Conservation (phyloP, 31 red algal species). For the Asparagopsis taxiformis region DNA sequence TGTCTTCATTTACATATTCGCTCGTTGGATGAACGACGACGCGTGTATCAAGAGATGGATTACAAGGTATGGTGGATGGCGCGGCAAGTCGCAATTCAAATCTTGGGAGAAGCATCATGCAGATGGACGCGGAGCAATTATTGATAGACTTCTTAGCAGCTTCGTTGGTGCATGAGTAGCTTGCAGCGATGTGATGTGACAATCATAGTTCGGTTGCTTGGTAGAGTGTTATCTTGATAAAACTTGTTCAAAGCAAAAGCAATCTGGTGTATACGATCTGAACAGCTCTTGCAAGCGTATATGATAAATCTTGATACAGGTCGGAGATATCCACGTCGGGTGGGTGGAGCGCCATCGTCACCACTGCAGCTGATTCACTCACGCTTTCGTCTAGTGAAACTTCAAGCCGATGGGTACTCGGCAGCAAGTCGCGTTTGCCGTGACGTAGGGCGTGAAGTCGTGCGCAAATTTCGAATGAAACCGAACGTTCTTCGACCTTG, state of each 20-base stretch:
- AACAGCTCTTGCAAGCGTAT: not conserved
- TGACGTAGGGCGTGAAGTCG: not conserved
- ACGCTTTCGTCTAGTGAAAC: not conserved
- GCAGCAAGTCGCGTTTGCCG: not conserved
- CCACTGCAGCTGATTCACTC: not conserved
- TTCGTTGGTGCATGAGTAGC: too few species aligned
- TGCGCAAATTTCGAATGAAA: conserved; percentile 38
- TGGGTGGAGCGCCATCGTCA: not conserved
- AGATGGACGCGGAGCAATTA: conserved; percentile 21
- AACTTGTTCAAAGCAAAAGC: not conserved
- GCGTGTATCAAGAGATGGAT: conserved; percentile 29
- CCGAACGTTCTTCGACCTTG: conserved; percentile 7
- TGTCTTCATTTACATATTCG: conserved; percentile 31
- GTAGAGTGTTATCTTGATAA: too few species aligned
- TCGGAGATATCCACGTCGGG: conserved; percentile 9
- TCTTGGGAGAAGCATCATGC: conserved; percentile 26
- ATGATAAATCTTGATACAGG: not conserved
- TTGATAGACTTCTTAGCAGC: conserved; percentile 5
- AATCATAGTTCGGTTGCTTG: too few species aligned
- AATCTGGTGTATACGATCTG: conserved; percentile 6
- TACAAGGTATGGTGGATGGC: conserved; percentile 29
- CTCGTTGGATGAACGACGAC: conserved; percentile 49
- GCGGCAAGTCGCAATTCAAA: conserved; percentile 18
- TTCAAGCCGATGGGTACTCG: not conserved
- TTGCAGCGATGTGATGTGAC: too few species aligned